Percentiles rank a stretch among this genome's conserved stretches.
Evolutionary conservation across 345 rosid species (phyloP).

Genomic region (Eucalyptus leucophloia): DNA sequence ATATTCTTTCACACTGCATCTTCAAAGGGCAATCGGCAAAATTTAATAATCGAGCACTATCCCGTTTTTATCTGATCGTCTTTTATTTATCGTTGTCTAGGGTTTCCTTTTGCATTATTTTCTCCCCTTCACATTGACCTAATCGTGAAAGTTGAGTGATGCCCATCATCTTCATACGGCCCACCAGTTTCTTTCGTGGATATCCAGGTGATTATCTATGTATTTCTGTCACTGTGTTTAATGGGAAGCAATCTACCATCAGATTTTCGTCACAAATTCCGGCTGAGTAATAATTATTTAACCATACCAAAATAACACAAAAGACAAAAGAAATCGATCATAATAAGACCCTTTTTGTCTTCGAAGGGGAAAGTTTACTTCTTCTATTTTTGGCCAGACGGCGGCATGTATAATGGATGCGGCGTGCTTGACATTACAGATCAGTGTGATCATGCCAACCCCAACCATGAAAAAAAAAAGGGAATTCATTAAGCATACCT

Average conservation of each 20-base stretch:
- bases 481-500: not conserved
- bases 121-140: not conserved
- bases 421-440: not conserved
- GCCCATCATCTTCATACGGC: not conserved
- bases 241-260: not conserved
- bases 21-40: not conserved
- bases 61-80: not conserved
- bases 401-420: not conserved
- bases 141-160: not conserved
- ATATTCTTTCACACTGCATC: not conserved
- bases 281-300: not conserved
- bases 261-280: not conserved
- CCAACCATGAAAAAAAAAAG: not conserved
- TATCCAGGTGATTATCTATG: not conserved
- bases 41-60: not conserved
- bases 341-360: not conserved
- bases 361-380: not conserved
- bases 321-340: not conserved
- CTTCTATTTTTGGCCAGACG: not conserved
- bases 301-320: not conserved
- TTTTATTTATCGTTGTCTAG: not conserved
- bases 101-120: not conserved
- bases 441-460: not conserved
- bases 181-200: not conserved
- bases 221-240: not conserved